Percentiles rank a stretch among this genome's conserved stretches.
These are phyloP conservation scores for Funneliformis caledonium DNA, from an alignment of 371 early-diverging fungal genomes.

Conservation along the genomic window DNA sequence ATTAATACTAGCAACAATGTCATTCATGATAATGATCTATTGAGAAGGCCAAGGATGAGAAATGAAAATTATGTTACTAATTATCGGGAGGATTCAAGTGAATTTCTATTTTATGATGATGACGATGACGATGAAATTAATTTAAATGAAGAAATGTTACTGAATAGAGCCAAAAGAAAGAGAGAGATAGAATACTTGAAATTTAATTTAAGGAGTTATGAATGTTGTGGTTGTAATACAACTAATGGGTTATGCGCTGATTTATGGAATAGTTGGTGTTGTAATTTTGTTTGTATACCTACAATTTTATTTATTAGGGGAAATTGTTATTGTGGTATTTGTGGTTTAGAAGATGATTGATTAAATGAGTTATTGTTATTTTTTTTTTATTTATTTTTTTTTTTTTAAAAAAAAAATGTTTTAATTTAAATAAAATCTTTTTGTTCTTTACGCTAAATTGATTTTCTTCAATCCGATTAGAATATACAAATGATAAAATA, in stretches of 20 bases:
- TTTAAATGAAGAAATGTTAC: not conserved
- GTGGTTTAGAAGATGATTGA: constrained; percentile 35
- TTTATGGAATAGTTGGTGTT: constrained; percentile 1
- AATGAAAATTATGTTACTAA: not conserved
- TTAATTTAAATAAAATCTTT: too few relatives aligned
- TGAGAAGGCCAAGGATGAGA: not conserved
- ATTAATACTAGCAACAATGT: not conserved
- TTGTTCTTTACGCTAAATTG: too few relatives aligned
- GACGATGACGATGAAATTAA: constrained; percentile 1
- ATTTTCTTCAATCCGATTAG: too few relatives aligned
- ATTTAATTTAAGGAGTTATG: not conserved
- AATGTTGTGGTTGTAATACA: not conserved
- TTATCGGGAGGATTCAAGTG: not conserved
- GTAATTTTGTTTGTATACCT: constrained; percentile 14
- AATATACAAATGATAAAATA: too few relatives aligned
- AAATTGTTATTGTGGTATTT: constrained; percentile 15
- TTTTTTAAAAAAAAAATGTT: too few relatives aligned
- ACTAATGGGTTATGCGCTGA: not conserved
- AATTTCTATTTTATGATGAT: not conserved
- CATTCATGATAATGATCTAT: not conserved
- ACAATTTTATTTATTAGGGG: not conserved
- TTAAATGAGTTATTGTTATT: not conserved
- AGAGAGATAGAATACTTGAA: constrained; percentile 30
- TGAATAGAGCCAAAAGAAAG: constrained; percentile 13
- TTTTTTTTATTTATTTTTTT: too few relatives aligned